These are phyloP conservation scores for Thermochaetoides dissita DNA, from an alignment of 2,329 filamentous ascomycete genomes.

Conservation along the genomic window DNA sequence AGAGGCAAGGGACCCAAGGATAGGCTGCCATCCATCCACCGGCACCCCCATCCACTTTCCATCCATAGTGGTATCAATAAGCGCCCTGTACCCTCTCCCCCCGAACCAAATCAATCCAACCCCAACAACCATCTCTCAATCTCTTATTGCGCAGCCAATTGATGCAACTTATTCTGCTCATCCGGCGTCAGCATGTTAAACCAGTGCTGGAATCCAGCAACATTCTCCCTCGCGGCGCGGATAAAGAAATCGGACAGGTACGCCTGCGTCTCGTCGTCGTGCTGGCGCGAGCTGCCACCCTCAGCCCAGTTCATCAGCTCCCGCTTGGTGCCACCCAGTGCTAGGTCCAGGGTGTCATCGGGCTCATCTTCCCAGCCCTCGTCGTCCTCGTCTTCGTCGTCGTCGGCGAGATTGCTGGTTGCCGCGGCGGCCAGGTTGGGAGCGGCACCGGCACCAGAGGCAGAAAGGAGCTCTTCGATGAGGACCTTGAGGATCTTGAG, in stretches of 20 bases:
- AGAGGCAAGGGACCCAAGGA: too few species aligned
- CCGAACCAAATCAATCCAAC: too few species aligned
- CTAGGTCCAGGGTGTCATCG: conserved; percentile 57
- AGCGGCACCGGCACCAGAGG: conserved; percentile 50
- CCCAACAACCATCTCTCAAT: neutral
- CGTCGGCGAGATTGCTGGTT: conserved; percentile 38
- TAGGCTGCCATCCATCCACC: too few species aligned
- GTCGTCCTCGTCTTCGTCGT: conserved; percentile 56
- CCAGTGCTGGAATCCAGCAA: conserved; percentile 42
- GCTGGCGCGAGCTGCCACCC: conserved; percentile 41
- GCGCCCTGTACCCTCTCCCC: too few species aligned
- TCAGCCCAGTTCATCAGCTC: conserved; percentile 71
- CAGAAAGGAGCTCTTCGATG: conserved; percentile 77
- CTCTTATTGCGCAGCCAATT: conserved; percentile 24
- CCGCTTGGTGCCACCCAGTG: conserved; percentile 49
- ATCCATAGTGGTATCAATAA: too few species aligned
- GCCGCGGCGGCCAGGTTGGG: conserved; percentile 50
- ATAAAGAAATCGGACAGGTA: conserved; percentile 76
- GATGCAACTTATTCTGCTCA: conserved; percentile 42
- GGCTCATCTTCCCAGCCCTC: conserved; percentile 84
- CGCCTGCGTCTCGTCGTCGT: conserved; percentile 80
- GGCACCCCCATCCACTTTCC: too few species aligned
- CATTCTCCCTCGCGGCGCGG: conserved; percentile 39
- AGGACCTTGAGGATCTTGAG: conserved; percentile 95
- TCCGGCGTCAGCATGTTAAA: conserved; percentile 40